Evolutionary conservation across 176 grass and related monocot species (phyloP).

Genomic region (Chrysopogon serrulatus): DNA sequence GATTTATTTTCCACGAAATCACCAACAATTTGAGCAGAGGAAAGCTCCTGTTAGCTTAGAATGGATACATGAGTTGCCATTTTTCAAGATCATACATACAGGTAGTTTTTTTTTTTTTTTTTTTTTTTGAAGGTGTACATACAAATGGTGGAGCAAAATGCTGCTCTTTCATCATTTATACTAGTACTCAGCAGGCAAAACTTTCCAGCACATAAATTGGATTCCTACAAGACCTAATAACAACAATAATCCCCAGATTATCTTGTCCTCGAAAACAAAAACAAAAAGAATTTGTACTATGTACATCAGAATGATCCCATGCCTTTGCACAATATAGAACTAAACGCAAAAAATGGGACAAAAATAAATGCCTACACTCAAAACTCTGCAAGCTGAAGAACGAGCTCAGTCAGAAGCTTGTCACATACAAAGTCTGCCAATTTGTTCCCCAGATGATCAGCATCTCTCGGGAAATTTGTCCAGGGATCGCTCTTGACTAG

Average conservation of each 20-base stretch:
- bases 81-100: neutral
- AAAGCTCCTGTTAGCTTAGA: neutral
- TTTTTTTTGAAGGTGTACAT: neutral
- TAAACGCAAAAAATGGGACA: neutral
- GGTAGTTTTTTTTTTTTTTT: too few species aligned
- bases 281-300: constrained; percentile 10
- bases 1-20: neutral
- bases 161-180: neutral
- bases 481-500: constrained; percentile 42
- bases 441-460: constrained; percentile 39
- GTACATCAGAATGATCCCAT: constrained; percentile 13
- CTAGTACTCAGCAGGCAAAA: constrained; percentile 8
- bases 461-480: constrained; percentile 42
- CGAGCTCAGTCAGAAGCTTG: constrained; percentile 56
- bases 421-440: constrained; percentile 48
- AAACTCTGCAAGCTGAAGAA: constrained; percentile 42
- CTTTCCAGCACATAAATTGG: constrained; percentile 3
- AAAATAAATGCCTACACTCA: neutral
- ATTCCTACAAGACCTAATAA: constrained; percentile 15
- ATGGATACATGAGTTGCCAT: neutral
- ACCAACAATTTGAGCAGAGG: neutral
- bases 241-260: neutral
- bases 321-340: neutral
- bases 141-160: neutral
- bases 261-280: neutral